These are phyloP conservation scores for Pythium vanterpoolii DNA, from an alignment of 352 stramenopile species.

Conservation along the genomic window DNA sequence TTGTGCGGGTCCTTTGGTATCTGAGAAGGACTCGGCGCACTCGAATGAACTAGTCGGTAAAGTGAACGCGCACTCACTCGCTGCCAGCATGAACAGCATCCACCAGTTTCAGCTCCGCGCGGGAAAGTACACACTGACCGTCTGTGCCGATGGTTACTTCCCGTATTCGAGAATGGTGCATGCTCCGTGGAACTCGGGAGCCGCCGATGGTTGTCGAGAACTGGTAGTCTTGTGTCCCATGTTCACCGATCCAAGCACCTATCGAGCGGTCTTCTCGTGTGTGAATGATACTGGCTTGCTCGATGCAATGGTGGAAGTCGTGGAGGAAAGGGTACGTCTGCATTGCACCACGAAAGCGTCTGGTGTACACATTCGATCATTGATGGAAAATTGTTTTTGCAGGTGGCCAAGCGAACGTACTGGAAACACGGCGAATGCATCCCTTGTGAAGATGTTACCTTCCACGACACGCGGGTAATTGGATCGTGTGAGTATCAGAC, in stretches of 20 bases:
- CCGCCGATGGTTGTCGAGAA: slow-evolving; percentile 7
- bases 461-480: neutral
- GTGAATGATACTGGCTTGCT: slow-evolving; percentile 32
- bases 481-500: slow-evolving; percentile 10
- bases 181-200: slow-evolving; percentile 31
- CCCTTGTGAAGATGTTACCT: slow-evolving; percentile 4
- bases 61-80: slow-evolving; percentile 6
- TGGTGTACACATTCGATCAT: no score
- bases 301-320: slow-evolving; percentile 43
- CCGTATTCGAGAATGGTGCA: slow-evolving; percentile 24
- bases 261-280: slow-evolving; percentile 51
- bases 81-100: slow-evolving; percentile 23
- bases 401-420: neutral
- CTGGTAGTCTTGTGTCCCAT: slow-evolving; percentile 39
- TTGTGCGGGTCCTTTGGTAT: no score
- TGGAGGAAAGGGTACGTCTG: slow-evolving; percentile 32
- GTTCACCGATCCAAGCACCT: slow-evolving; percentile 21
- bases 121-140: slow-evolving; percentile 35
- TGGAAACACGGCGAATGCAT: slow-evolving; percentile 5
- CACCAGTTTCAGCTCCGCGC: slow-evolving; percentile 40
- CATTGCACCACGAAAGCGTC: neutral
- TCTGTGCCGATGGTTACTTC: slow-evolving; percentile 27
- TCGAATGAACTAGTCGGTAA: neutral
- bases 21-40: neutral
- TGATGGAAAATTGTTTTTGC: neutral